phyloP scores from a whole-genome alignment of 768 basidiomycete genomes.

The Kwoniella mangroviensis region DNA sequence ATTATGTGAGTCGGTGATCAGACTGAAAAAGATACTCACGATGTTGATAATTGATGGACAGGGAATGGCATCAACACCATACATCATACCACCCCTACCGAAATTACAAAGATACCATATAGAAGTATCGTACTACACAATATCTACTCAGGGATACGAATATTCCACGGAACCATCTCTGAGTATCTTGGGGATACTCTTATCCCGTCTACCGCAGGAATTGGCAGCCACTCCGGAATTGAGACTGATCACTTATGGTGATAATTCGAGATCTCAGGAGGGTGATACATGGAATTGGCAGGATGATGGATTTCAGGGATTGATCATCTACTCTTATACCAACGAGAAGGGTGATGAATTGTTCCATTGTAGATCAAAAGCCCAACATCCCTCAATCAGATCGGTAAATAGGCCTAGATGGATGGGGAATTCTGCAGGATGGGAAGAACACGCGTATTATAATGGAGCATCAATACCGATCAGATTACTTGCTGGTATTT shows the following conservation, averaged over 20 bases:
- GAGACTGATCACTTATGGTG: not conserved
- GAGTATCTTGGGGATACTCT: not conserved
- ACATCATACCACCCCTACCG: constrained; percentile 16
- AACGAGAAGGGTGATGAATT: constrained; percentile 3
- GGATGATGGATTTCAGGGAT: not conserved
- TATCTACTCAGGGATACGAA: not conserved
- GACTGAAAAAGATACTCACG: no score
- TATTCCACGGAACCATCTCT: not conserved
- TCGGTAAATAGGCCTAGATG: not conserved
- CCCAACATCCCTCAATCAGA: not conserved
- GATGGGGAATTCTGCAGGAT: not conserved
- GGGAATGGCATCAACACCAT: not conserved
- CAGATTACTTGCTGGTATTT: not conserved
- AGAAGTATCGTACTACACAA: constrained; percentile 11
- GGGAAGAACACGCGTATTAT: constrained; percentile 11
- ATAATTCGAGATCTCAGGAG: not conserved
- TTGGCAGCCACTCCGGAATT: not conserved
- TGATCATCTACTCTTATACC: constrained; percentile 1
- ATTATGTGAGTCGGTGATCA: not conserved
- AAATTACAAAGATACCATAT: constrained; percentile 26
- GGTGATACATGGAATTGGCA: not conserved
- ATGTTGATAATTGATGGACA: not conserved
- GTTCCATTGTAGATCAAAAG: constrained; percentile 2
- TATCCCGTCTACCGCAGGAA: not conserved
- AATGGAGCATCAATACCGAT: not conserved